These are phyloP conservation scores for Raddia guianensis DNA, from an alignment of 176 grass and related monocot genomes.

Conservation along the genomic window DNA sequence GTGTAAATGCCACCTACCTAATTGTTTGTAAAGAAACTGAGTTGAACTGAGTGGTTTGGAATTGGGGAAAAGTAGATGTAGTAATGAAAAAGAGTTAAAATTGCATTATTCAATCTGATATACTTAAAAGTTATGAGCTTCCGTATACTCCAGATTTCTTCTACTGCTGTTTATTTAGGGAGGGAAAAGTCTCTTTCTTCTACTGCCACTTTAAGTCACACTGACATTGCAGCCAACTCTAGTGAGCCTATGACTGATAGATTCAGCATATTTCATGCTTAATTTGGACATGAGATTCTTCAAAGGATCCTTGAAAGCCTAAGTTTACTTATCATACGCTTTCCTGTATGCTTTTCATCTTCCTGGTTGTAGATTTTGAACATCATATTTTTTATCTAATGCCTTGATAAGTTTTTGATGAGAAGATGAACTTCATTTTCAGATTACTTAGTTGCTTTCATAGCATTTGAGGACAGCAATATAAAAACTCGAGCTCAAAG, in stretches of 20 bases:
- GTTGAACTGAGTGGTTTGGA: slow-evolving; percentile 5
- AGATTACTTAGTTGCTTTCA: slow-evolving; percentile 69
- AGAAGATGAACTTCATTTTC: slow-evolving; percentile 23
- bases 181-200: neutral
- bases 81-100: neutral
- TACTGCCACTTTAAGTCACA: neutral
- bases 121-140: neutral
- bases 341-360: slow-evolving; percentile 7
- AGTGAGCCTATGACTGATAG: neutral
- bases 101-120: neutral
- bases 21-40: neutral
- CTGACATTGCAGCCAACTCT: neutral
- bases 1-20: neutral
- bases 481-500: slow-evolving; percentile 83
- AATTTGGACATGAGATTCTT: slow-evolving; percentile 28
- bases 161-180: neutral
- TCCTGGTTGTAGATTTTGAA: slow-evolving; percentile 3
- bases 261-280: slow-evolving; percentile 31
- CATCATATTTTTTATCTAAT: neutral
- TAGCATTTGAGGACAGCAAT: slow-evolving; percentile 77
- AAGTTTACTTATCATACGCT: slow-evolving; percentile 21
- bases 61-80: slow-evolving; percentile 1
- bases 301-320: slow-evolving; percentile 3
- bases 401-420: neutral
- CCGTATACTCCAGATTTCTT: neutral